Percentiles rank a stretch among this genome's conserved stretches.
Conservation (phyloP, 192 early-diverging fungal species). For the Coemansia sp. region DNA sequence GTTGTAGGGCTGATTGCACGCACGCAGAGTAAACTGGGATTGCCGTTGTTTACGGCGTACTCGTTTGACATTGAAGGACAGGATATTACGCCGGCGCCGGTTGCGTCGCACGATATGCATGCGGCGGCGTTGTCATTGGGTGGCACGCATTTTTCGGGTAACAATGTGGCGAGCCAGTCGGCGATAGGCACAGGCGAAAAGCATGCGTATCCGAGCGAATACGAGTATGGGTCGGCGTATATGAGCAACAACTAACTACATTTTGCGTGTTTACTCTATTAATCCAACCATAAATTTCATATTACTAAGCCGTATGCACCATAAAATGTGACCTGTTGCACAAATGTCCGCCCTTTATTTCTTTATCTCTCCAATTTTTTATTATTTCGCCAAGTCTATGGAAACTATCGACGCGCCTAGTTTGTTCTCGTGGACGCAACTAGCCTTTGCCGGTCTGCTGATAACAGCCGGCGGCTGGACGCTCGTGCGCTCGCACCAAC, state of each 20-base stretch:
- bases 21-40: slow-evolving; percentile 20
- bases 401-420: background rate
- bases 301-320: no score
- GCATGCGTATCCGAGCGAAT: background rate
- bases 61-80: slow-evolving; percentile 41
- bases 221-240: background rate
- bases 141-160: slow-evolving; percentile 4
- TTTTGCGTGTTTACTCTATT: no score
- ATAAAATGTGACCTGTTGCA: no score
- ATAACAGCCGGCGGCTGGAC: background rate
- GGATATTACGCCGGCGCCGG: slow-evolving; percentile 13
- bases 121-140: slow-evolving; percentile 14
- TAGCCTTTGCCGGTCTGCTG: background rate
- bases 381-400: background rate
- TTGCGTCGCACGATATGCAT: slow-evolving; percentile 23
- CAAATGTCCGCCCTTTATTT: no score
- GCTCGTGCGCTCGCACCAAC: background rate
- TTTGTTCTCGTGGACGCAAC: slow-evolving; percentile 1
- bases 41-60: slow-evolving; percentile 27
- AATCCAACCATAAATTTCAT: no score
- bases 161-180: background rate
- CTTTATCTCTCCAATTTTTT: background rate
- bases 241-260: no score
- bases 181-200: background rate
- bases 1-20: slow-evolving; percentile 28